Conservation (phyloP, 2,329 filamentous ascomycete species). For the Alternaria sp. region DNA sequence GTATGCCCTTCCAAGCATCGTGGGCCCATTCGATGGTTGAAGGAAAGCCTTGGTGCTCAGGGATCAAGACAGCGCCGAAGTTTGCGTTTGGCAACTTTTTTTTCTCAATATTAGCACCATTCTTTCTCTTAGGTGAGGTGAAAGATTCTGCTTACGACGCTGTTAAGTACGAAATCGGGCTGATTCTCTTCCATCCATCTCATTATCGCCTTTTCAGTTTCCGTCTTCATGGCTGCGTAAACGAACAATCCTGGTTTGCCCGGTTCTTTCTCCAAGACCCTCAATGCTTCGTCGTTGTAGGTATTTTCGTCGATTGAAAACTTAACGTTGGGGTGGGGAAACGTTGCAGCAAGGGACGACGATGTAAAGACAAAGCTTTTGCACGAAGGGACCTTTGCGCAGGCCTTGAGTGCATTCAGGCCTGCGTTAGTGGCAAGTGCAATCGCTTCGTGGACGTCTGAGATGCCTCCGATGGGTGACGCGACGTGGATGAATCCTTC, state of each 20-base stretch:
- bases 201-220: slow-evolving; percentile 58
- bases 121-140: background rate
- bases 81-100: slow-evolving; percentile 46
- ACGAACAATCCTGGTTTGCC: slow-evolving; percentile 35
- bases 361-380: slow-evolving; percentile 57
- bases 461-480: slow-evolving; percentile 50
- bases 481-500: slow-evolving; percentile 58
- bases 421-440: slow-evolving; percentile 49
- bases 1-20: slow-evolving; percentile 32
- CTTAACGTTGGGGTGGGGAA: slow-evolving; percentile 46
- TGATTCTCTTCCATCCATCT: slow-evolving; percentile 56
- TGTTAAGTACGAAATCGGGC: slow-evolving; percentile 56
- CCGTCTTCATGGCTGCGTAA: slow-evolving; percentile 59
- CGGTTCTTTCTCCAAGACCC: slow-evolving; percentile 35
- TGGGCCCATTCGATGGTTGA: slow-evolving; percentile 40
- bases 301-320: slow-evolving; percentile 45
- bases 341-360: slow-evolving; percentile 49
- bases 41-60: slow-evolving; percentile 44
- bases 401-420: slow-evolving; percentile 53
- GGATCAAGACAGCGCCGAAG: slow-evolving; percentile 47
- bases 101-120: background rate
- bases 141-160: slow-evolving; percentile 30
- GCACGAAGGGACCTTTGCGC: slow-evolving; percentile 51
- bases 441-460: slow-evolving; percentile 52
- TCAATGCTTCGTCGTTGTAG: slow-evolving; percentile 51